Evolutionary conservation across 768 basidiomycete species (phyloP), one percentile per base, ranked within the genome.

Genomic region (Strobilomyces dryophilus): DNA sequence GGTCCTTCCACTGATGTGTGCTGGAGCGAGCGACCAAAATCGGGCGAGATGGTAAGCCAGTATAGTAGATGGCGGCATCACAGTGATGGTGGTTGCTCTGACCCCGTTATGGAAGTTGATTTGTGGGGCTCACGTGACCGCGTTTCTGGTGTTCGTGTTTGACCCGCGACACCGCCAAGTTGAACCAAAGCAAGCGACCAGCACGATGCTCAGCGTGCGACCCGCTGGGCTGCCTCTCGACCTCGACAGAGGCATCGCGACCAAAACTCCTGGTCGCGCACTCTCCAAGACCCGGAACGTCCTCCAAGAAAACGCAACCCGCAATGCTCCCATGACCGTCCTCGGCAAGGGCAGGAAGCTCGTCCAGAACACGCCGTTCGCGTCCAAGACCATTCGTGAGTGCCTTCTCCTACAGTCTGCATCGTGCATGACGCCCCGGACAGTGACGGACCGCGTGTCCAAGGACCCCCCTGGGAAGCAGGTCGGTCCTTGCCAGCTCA

Each of bases 231-330:
- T 71, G 36, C 41, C 68, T 35, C 53, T 75, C 45, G 64, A 70
- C 31, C 47, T 45, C 7, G 70, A 64, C 41, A 62, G 61, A 52
- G 58, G 43, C 24, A 39, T 57, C 3, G 15, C 54, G 15, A 60
- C 74, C 1, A 85, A 80, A 66, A 87, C 84, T 0, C 85, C 85
- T 2, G 82, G 78, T n/a, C 71, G 77, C 32, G 72, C 61, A 11
- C 66, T 73, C 31, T 69, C 66, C 64, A 72, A 74, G 68, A 62
- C 70, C 59, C 58, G 71, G 46, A 54, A 61, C 42, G 67, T 66
- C 26, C 65, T 76, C 29, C 76, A 76, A 56, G 82, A 85, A 59
- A 85, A 87, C 59, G 74, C 73, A 5, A 45, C 70, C 2, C 65
- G 71, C 36, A 74, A 62, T 10, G 74, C 64, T 26, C 63, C 73